Conservation (phyloP, 805 yeast species). For the Debaryomyces maramus region DNA sequence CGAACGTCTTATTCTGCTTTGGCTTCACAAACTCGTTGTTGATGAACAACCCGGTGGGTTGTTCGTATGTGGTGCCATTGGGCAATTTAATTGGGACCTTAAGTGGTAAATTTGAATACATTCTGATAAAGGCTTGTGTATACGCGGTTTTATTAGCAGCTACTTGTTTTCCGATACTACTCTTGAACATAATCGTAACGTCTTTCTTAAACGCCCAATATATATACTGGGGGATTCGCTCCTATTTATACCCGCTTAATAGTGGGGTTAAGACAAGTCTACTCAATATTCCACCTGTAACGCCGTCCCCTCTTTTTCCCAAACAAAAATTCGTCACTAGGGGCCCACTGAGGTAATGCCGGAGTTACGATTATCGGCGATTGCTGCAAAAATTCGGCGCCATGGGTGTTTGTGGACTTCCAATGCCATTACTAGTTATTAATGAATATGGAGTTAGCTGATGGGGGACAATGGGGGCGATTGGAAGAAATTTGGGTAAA, state of each 20-base stretch:
- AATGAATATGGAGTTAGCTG: too few relatives aligned
- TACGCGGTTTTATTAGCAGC: conserved; percentile 5
- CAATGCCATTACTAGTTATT: too few relatives aligned
- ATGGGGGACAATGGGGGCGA: too few relatives aligned
- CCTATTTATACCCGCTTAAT: neutral
- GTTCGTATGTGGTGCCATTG: conserved; percentile 68
- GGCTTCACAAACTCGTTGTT: conserved; percentile 77
- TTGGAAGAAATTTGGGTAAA: too few relatives aligned
- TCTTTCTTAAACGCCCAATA: too few relatives aligned
- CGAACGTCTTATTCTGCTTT: conserved; percentile 55
- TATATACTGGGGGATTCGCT: neutral
- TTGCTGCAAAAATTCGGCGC: too few relatives aligned
- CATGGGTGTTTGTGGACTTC: too few relatives aligned
- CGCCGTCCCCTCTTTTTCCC: too few relatives aligned
- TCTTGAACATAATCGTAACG: conserved; percentile 9
- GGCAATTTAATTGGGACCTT: conserved; percentile 57
- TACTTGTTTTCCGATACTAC: conserved; percentile 4
- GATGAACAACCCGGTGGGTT: conserved; percentile 88
- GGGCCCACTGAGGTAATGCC: too few relatives aligned
- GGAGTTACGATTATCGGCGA: too few relatives aligned
- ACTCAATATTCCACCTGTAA: too few relatives aligned
- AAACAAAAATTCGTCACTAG: too few relatives aligned
- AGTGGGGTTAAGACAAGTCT: conserved; percentile 1
- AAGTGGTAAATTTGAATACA: conserved; percentile 35
- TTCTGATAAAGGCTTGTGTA: conserved; percentile 14